Evolutionary conservation across 2,329 filamentous ascomycete species (phyloP).

Genomic region (Rosellinia necatrix): DNA sequence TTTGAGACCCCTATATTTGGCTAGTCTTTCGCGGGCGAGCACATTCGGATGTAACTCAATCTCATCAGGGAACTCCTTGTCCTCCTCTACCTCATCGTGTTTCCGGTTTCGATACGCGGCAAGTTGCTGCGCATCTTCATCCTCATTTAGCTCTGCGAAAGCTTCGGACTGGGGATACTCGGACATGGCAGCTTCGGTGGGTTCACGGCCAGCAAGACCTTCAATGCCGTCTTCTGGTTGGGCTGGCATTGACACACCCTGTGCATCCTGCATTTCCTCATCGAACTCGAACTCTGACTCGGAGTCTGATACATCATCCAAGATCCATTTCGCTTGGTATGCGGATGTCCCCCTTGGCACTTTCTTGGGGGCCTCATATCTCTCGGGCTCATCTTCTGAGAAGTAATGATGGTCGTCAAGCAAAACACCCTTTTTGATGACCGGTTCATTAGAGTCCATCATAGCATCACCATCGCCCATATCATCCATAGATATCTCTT

Average conservation of each 20-base stretch:
- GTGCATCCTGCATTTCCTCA: conserved; percentile 52
- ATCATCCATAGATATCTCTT: conserved; percentile 75
- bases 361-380: conserved; percentile 68
- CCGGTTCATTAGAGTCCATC: conserved; percentile 49
- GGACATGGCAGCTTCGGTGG: conserved; percentile 79
- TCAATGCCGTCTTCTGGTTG: conserved; percentile 85
- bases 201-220: conserved; percentile 66
- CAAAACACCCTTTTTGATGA: conserved; percentile 80
- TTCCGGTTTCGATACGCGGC: conserved; percentile 80
- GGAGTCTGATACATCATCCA: conserved; percentile 78
- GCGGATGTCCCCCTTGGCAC: conserved; percentile 89
- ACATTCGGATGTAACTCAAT: conserved; percentile 92
- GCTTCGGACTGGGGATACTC: conserved; percentile 94
- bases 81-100: conserved; percentile 81
- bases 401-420: conserved; percentile 98
- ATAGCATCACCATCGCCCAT: conserved; percentile 41
- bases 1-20: conserved; percentile 89
- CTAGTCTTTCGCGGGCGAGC: conserved; percentile 80
- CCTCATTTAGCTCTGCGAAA: conserved; percentile 85
- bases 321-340: conserved; percentile 93
- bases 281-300: conserved; percentile 75
- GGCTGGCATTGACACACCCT: conserved; percentile 52
- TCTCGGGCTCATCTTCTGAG: conserved; percentile 77
- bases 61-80: conserved; percentile 95
- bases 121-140: conserved; percentile 75